Evolutionary conservation across 371 early-diverging fungal species (phyloP), one percentile per base, ranked within the genome.

Genomic region (Mortierella sp.): DNA sequence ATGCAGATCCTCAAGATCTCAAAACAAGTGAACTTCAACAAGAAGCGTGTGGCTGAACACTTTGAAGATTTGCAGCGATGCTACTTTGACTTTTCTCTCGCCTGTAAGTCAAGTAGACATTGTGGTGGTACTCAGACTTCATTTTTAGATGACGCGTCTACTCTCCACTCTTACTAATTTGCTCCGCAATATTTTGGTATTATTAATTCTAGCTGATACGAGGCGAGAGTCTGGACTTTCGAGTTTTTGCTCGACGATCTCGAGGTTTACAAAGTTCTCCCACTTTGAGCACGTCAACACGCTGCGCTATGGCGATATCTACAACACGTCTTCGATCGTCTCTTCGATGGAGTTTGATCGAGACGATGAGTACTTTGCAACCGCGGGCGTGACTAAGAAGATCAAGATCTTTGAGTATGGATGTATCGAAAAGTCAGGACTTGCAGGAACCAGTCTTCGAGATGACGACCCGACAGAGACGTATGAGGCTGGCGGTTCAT

Each of bases 291-390:
- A 93, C 10, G 80, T 97, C 74, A 96, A 96, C 48, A 93, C 92
- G 0, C 89, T 98, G 54, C 89, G 95, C 68, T 97, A 96, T 84
- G 93, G 94, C 12, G 97, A 98, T 76, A 90, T 90, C 63, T 86
- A 88, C 70, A 90, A 88, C 10, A 83, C 90, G 11, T 91, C 96
- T 1, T 94, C 95, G 4, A 97, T 98, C 75, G 96, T 98, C 2
- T 96, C 96, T 0, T 94, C 97, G 41, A 96, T 98, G 70, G 98
- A 97, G 77, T 98, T 98, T 90, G 97, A 97, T 85, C 90, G 94
- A 46, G 98, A 98, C 78, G 95, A 96, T 72, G 95, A 96, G 81
- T 94, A 93, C 76, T 97, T 98, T 92, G 98, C 98, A 2, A 94
- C 96, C 0, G 98, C 96, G 35, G 98, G 98, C n/a, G 97, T 98